These are phyloP conservation scores for Cutaneotrichosporon cyanovorans DNA, from an alignment of 1,284 basidiomycete species.

Conservation along the genomic window DNA sequence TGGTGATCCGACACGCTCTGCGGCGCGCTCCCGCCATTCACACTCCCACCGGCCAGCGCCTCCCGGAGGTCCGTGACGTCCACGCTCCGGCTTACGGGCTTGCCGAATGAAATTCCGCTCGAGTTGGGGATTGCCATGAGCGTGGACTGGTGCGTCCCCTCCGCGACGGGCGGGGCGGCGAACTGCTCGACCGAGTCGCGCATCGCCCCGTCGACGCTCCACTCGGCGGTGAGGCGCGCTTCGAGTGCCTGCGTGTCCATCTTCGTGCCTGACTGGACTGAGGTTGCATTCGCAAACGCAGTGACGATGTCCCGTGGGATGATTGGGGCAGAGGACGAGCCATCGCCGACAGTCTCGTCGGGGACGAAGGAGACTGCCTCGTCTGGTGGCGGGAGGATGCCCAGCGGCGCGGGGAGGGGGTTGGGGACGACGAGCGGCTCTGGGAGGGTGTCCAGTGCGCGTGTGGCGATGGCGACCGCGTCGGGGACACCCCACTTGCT, in stretches of 20 bases:
- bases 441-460: constrained; percentile 47
- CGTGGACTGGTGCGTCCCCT: neutral
- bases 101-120: constrained; percentile 60
- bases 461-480: constrained; percentile 53
- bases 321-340: constrained; percentile 25
- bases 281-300: constrained; percentile 51
- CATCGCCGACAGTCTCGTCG: constrained; percentile 32
- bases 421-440: constrained; percentile 38
- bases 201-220: constrained; percentile 69
- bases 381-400: constrained; percentile 27
- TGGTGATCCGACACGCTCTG: too few species aligned
- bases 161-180: neutral
- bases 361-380: constrained; percentile 32
- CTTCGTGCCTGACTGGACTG: constrained; percentile 58
- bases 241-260: constrained; percentile 55
- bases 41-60: constrained; percentile 49
- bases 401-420: constrained; percentile 8
- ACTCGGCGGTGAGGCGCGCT: constrained; percentile 53
- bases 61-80: constrained; percentile 79
- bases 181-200: constrained; percentile 49
- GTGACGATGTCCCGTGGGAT: constrained; percentile 56
- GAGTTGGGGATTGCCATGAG: constrained; percentile 83
- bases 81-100: constrained; percentile 55
- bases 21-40: neutral
- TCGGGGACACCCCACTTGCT: constrained; percentile 61